Evolutionary conservation across 192 early-diverging fungal species (phyloP), one percentile per base, ranked within the genome.

Genomic region (Chytriomyces confervae): DNA sequence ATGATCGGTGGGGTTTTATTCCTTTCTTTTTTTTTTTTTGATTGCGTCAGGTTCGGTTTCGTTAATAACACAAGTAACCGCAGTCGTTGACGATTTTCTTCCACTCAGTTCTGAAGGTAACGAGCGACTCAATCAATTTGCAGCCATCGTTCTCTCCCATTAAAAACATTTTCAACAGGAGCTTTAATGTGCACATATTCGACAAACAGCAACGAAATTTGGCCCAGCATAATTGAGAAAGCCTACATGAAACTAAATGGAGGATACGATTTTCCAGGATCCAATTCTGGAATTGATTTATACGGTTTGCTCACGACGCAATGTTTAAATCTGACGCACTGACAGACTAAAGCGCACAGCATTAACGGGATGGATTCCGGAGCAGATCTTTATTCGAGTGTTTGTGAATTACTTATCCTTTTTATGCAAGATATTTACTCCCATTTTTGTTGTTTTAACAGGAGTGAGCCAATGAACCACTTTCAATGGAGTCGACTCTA

Each of bases 201-300:
- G 7, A 88, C 84, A 8, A 89, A 90, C 79, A 83, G 89, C 60
- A 88, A 91, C 62, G 93, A 94, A 78, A 64, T 94, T 8, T 95
- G 93, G 94, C 85, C 89, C 5, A 93, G 94, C 75, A 91, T 98
- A 27, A 87, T 96, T 18, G 96, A 98, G 72, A 98, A 98, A 78
- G 96, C 96, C 7, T 98, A 96, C 77, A 90, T 96, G 90, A 98
- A 98, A 82, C 80, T 96, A 1, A 95, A 94, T 93, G 96, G 96
- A 61, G 96, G 96, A 20, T 98, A 96, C 79, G 92, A 94, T 77
- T 98, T 96, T 81, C 95, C 94, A 1, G 96, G 95, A 62, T 96
- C 95, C 84, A 96, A 96, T 81, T 94, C 96, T 10, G 94, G 96
- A 50, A 95, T 95, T 50, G 96, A 97, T 81, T 81, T 97, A 29